Evolutionary conservation across 1,284 basidiomycete species (phyloP), one percentile per base, ranked within the genome.

Genomic region (Microbotryum lychnidis-dioicae): DNA sequence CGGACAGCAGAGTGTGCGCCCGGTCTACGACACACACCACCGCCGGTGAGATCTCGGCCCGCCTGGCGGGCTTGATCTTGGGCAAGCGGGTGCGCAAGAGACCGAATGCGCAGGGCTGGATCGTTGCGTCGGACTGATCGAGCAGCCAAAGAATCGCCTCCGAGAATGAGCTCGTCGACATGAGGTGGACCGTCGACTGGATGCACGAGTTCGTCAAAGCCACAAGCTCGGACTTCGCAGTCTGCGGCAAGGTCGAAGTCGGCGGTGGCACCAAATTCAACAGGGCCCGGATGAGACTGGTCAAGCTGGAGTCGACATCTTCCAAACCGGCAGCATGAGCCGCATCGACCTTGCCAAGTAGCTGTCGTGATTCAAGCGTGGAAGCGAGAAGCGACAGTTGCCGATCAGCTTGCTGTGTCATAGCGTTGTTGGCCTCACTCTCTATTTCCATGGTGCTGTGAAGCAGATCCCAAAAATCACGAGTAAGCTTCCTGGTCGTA

Each of bases 11-110:
- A 3, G 75, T 75, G 44, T 80, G 79, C 31, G 84, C 80, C 25
- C 74, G 74, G 4, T 77, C 76, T 27, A 84, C 74, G 51, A 88
- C 82, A 49, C 79, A 77, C 45, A 77, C 73, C 49, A 87, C 75
- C 3, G 75, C 78, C 18, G 79, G 63, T 4, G 80, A 79, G 47
- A 83, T 77, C 29, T 78, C 78, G 53, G 76, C 75, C 25, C 91
- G 82, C 37, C 82, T 76, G n/a, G 79, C 78, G 16, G 80, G 76
- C 6, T 83, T 78, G 60, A 93, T 79, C 20, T 82, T 77, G 0
- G 82, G 79, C 1, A 93, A 75, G 29, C 88, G 82, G 47, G 84
- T 80, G 8, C 80, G 77, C 25, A 93, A 75, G 6, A 91, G 78
- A 46, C 73, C 73, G 49, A 78, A 73, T 7, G 74, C 76, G 51